Conservation (phyloP, 495 filamentous ascomycete species). For the Cercophora newfieldiana region DNA sequence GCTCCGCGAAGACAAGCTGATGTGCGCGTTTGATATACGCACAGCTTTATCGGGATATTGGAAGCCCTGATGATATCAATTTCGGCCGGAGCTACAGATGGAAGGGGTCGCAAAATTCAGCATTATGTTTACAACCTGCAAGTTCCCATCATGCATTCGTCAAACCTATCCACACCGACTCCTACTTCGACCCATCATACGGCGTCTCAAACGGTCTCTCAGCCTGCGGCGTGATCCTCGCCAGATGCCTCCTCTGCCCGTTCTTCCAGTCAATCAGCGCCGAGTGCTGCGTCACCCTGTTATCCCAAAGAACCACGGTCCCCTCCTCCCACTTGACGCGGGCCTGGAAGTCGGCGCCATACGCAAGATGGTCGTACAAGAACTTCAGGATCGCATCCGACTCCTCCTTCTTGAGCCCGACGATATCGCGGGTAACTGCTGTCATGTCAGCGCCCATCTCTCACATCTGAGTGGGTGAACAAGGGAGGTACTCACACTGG, state of each 20-base stretch:
- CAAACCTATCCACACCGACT: neutral
- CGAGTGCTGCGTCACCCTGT: slow-evolving; percentile 77
- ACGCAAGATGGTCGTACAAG: slow-evolving; percentile 81
- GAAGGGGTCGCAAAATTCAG: too few relatives aligned
- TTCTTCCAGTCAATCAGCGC: slow-evolving; percentile 77
- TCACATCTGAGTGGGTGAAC: too few relatives aligned
- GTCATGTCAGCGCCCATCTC: slow-evolving; percentile 17
- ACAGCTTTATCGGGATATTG: too few relatives aligned
- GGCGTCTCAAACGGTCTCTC: slow-evolving; percentile 73
- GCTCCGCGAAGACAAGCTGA: too few relatives aligned
- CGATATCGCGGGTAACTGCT: slow-evolving; percentile 67
- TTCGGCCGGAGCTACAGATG: too few relatives aligned
- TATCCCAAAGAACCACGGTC: slow-evolving; percentile 90
- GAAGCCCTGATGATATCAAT: too few relatives aligned
- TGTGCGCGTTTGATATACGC: too few relatives aligned
- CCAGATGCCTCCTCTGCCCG: slow-evolving; percentile 77
- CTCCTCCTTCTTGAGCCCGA: slow-evolving; percentile 76
- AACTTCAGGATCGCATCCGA: slow-evolving; percentile 81
- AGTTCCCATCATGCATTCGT: too few relatives aligned
- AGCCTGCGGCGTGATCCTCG: slow-evolving; percentile 81
- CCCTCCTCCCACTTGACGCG: slow-evolving; percentile 80
- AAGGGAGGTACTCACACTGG: slow-evolving; percentile 68
- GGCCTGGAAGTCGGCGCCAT: slow-evolving; percentile 82
- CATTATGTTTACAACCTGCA: too few relatives aligned
- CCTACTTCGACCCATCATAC: slow-evolving; percentile 42